Percentiles rank a stretch among this genome's conserved stretches.
Conservation (phyloP, 495 filamentous ascomycete species). For the Clohesyomyces aquaticus region DNA sequence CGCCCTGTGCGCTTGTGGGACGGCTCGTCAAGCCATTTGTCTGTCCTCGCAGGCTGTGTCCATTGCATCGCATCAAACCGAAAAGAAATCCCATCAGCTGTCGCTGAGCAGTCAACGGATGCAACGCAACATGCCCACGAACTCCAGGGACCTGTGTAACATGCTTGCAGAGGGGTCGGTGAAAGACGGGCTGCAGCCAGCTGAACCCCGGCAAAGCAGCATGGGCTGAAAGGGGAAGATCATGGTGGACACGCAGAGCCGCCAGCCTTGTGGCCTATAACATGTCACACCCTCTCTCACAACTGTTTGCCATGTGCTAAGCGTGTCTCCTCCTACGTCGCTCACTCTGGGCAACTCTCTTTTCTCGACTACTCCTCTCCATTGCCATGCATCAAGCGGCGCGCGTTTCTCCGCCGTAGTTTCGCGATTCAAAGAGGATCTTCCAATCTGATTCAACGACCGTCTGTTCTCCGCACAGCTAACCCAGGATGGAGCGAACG, state of each 20-base stretch:
- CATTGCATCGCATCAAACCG: conserved; percentile 1
- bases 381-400: background rate
- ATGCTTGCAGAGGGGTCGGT: conserved; percentile 10
- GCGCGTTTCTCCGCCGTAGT: too few species aligned
- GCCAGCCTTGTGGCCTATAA: conserved; percentile 18
- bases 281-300: conserved; percentile 3
- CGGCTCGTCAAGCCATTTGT: background rate
- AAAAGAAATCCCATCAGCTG: too few species aligned
- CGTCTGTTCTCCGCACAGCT: too few species aligned
- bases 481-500: conserved; percentile 8
- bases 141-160: background rate
- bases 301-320: background rate
- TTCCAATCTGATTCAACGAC: too few species aligned
- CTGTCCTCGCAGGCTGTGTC: background rate
- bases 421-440: too few species aligned
- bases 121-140: conserved; percentile 4
- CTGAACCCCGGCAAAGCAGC: background rate
- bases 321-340: background rate
- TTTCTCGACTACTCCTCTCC: background rate
- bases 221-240: conserved; percentile 8
- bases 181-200: conserved; percentile 9
- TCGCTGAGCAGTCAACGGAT: conserved; percentile 4
- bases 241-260: conserved; percentile 12
- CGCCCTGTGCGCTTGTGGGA: background rate
- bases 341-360: background rate